phyloP scores from a whole-genome alignment of 73 alveolate species.

The Urostyla sp. region DNA sequence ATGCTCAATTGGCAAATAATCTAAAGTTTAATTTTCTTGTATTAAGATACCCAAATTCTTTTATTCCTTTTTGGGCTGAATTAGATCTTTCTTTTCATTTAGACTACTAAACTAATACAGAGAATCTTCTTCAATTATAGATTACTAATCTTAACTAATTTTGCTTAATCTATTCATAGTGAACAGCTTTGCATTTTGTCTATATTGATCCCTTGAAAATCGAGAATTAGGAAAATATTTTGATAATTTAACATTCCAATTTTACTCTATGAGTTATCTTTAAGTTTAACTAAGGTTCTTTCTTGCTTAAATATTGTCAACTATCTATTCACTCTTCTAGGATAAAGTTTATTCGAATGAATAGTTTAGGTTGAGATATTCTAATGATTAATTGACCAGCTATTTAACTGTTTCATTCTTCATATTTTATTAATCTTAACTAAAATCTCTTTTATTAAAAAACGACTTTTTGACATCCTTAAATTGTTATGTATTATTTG shows the following conservation, averaged over 20 bases:
- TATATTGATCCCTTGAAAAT: neutral
- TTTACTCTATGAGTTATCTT: neutral
- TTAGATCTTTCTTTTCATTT: neutral
- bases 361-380: conserved; percentile 1
- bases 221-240: neutral
- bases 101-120: neutral
- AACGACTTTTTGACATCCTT: neutral
- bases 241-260: neutral
- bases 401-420: conserved; percentile 1
- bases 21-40: no score
- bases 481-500: no score
- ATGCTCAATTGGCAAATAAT: neutral
- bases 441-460: conserved; percentile 2
- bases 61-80: neutral
- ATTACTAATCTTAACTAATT: neutral
- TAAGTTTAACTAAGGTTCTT: neutral
- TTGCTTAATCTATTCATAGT: neutral
- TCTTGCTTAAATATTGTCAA: neutral
- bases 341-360: neutral
- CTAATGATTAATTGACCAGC: conserved; percentile 19
- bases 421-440: neutral
- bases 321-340: neutral
- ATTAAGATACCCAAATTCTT: no score
- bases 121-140: neutral
- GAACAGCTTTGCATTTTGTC: neutral